phyloP scores from a whole-genome alignment of 1,284 basidiomycete species.

The Gymnopus androsaceus region DNA sequence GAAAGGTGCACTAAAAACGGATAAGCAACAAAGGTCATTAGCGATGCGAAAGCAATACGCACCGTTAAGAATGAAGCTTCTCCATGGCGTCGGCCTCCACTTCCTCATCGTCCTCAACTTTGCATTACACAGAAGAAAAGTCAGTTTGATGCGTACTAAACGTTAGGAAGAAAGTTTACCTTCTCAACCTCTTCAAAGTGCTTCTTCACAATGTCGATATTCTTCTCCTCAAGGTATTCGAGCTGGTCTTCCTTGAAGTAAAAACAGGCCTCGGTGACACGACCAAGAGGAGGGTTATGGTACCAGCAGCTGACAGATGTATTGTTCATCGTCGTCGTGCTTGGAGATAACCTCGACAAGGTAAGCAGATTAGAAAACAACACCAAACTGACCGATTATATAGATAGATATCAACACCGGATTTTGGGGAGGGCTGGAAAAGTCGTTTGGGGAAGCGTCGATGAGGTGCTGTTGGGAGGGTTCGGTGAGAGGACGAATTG shows the following conservation, averaged over 20 bases:
- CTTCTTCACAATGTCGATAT: slow-evolving; percentile 99
- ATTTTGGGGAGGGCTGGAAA: too few species aligned
- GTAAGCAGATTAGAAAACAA: slow-evolving; percentile 99
- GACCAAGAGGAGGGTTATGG: slow-evolving; percentile 91
- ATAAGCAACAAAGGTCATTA: slow-evolving; percentile 20
- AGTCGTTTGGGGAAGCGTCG: too few species aligned
- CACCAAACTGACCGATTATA: slow-evolving; percentile 95
- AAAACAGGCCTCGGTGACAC: slow-evolving; percentile 94
- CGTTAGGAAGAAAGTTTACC: slow-evolving; percentile 39
- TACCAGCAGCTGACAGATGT: slow-evolving; percentile 99
- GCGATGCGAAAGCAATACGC: slow-evolving; percentile 29
- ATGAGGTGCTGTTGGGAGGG: too few species aligned
- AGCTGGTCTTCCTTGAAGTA: slow-evolving; percentile 98
- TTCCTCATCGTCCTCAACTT: slow-evolving; percentile 85
- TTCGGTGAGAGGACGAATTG: too few species aligned
- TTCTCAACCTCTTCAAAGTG: slow-evolving; percentile 99
- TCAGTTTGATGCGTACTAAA: slow-evolving; percentile 18
- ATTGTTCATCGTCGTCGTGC: slow-evolving; percentile 99
- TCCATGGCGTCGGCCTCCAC: slow-evolving; percentile 66
- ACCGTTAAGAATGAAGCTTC: slow-evolving; percentile 89
- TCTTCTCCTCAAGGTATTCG: slow-evolving; percentile 99
- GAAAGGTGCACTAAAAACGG: slow-evolving; percentile 80
- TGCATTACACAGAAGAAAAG: slow-evolving; percentile 52
- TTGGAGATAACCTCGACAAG: slow-evolving; percentile 99
- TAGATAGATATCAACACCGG: slow-evolving; percentile 97